Evolutionary conservation across 2,329 filamentous ascomycete species (phyloP).

Genomic region (Teratosphaeria gauchensis): DNA sequence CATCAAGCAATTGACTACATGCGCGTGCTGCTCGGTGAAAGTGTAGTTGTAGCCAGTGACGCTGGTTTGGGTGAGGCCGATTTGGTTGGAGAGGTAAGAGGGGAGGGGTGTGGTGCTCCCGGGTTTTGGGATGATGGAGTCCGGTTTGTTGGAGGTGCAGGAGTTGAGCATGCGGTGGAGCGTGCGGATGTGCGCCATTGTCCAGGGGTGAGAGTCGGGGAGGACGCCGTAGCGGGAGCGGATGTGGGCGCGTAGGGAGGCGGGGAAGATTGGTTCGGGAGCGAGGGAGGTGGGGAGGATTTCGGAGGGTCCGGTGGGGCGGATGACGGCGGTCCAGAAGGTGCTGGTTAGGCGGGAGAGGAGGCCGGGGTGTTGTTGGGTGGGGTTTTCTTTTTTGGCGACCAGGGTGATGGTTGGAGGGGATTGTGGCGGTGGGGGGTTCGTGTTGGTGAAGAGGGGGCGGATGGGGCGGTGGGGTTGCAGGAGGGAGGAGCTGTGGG

Average conservation of each 20-base stretch:
- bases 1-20: constrained; percentile 23
- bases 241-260: constrained; percentile 16
- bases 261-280: constrained; percentile 4
- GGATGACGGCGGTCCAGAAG: constrained; percentile 22
- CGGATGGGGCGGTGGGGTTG: background rate
- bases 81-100: constrained; percentile 7
- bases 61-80: constrained; percentile 9
- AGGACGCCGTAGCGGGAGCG: constrained; percentile 27
- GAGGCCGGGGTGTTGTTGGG: background rate
- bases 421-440: background rate
- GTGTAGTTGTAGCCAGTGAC: constrained; percentile 12
- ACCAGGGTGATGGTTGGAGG: constrained; percentile 1
- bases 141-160: constrained; percentile 11
- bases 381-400: background rate
- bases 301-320: constrained; percentile 12
- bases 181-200: constrained; percentile 27
- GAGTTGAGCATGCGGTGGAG: constrained; percentile 29
- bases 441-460: background rate
- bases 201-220: constrained; percentile 22
- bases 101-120: constrained; percentile 11
- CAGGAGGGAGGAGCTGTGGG: constrained; percentile 3
- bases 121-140: constrained; percentile 21
- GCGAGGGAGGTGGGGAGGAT: constrained; percentile 7
- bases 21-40: constrained; percentile 19
- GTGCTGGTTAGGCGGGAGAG: background rate